A percentile compares a stretch with the other conserved stretches of the same genome.
These are phyloP conservation scores for Chrysopogon serrulatus DNA, from an alignment of 176 grass and related monocot genomes.

Conservation along the genomic window DNA sequence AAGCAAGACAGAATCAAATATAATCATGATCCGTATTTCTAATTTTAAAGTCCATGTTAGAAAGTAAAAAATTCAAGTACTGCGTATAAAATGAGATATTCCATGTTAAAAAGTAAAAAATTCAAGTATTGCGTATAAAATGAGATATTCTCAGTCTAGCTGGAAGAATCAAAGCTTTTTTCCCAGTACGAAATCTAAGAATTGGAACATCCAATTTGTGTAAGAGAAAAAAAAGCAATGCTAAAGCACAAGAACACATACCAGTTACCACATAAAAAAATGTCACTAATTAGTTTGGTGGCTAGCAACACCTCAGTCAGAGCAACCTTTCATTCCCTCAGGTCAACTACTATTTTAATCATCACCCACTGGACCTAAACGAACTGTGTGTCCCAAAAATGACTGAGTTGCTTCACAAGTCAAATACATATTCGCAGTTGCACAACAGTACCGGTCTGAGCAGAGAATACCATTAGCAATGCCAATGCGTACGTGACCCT, in stretches of 20 bases:
- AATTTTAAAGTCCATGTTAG: constrained; percentile 19
- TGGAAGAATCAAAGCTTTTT: not conserved
- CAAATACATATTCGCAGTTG: not conserved
- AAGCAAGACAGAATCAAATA: constrained; percentile 35
- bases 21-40: constrained; percentile 21
- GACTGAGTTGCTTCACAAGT: not conserved
- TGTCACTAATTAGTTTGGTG: too few species aligned
- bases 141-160: not conserved
- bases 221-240: not conserved
- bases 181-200: not conserved
- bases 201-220: not conserved
- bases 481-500: not conserved
- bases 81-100: too few species aligned
- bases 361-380: not conserved
- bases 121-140: not conserved
- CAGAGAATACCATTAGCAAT: not conserved
- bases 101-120: constrained; percentile 10
- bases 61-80: constrained; percentile 21
- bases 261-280: not conserved
- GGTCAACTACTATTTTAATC: not conserved
- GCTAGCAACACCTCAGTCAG: not conserved
- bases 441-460: not conserved
- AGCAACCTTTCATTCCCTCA: not conserved
- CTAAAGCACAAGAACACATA: not conserved
- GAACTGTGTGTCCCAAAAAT: too few species aligned